Base-by-base conservation (phyloP, 768 basidiomycete genomes). In the Ramaria rubella region DNA sequence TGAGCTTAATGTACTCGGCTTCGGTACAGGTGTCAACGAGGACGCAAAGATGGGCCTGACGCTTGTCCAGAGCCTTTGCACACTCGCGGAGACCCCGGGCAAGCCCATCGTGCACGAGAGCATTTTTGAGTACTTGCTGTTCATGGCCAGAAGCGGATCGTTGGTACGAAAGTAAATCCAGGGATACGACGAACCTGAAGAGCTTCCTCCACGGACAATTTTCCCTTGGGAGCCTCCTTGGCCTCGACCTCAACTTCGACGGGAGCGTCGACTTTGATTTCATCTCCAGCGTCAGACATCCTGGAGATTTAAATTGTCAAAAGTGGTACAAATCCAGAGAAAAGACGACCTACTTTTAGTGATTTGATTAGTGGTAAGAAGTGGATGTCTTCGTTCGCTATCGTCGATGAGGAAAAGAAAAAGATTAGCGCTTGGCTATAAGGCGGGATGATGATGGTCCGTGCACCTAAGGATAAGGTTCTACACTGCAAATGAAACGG, bases 1-100 rank as follows among this genome's bases (percentile, higher is more conserved):
- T 96, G 78, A 99, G 91, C 80, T 97, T 98, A 84, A 96, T 90
- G 82, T 99, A 98, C 76, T 97, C 95, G 64, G 94, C 90, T 77
- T 98, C 95, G 52, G 90, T 94, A 81, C 94, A 96, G 57, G 93
- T 93, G 84, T 99, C 95, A 70, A 97, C 94, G 67, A 99, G 87
- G 60, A 99, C 94, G 76, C 95, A 98, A 48, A 98, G 81, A 74
- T 98, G 95, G 56, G 94, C 95, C 80, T 94, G 91, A 67, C 94
- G 87, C 79, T 94, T 96, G 82, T 99, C 95, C 64, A 99, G 81
- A 59, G 95, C 91, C 81, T 99, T 99, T 69, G 95, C 89, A 69
- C 84, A 87, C 79, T 99, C 95, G 63, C 94, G 91, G 63, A 99
- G 87, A 74, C 95, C 95, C 62, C 95, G 90, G 59, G 95, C 92